Percentiles rank a stretch among this genome's conserved stretches.
phyloP scores from a whole-genome alignment of 305 asterid species.

The Solanum aculeatissimum region DNA sequence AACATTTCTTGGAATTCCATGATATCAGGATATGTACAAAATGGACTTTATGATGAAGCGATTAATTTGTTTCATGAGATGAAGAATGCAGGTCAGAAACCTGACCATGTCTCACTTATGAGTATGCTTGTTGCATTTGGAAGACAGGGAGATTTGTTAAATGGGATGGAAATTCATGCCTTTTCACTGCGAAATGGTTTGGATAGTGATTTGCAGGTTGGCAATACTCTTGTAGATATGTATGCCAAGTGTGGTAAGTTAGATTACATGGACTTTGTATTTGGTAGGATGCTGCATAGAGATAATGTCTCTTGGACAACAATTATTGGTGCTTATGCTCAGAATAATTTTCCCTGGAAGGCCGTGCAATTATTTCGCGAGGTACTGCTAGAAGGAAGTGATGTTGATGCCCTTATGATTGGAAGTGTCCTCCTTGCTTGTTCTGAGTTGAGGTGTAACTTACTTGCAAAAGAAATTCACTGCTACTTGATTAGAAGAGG shows the following conservation, averaged over 20 bases:
- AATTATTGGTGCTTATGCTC: slow-evolving; percentile 55
- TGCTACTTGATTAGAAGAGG: slow-evolving; percentile 40
- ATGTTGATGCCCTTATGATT: slow-evolving; percentile 45
- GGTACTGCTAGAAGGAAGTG: slow-evolving; percentile 22
- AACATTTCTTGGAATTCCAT: slow-evolving; percentile 69
- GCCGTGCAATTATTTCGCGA: slow-evolving; percentile 39
- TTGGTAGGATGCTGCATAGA: slow-evolving; percentile 35
- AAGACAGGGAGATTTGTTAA: slow-evolving; percentile 37
- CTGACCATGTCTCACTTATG: slow-evolving; percentile 51
- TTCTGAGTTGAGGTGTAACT: slow-evolving; percentile 39
- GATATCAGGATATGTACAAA: slow-evolving; percentile 62
- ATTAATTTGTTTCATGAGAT: slow-evolving; percentile 34
- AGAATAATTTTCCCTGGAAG: slow-evolving; percentile 27
- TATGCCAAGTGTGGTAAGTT: slow-evolving; percentile 76
- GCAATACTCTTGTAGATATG: slow-evolving; percentile 73
- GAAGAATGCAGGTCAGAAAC: slow-evolving; percentile 22
- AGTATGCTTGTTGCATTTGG: slow-evolving; percentile 60
- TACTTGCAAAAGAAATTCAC: slow-evolving; percentile 56
- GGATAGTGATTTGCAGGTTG: slow-evolving; percentile 49
- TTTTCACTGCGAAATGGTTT: slow-evolving; percentile 52
- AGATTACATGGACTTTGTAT: slow-evolving; percentile 42
- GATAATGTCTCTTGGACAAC: slow-evolving; percentile 80
- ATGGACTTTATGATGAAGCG: slow-evolving; percentile 37
- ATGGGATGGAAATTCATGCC: slow-evolving; percentile 67
- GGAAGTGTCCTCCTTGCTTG: slow-evolving; percentile 67